Base-by-base conservation (phyloP, 768 basidiomycete species). In the Mycena haematopus region DNA sequence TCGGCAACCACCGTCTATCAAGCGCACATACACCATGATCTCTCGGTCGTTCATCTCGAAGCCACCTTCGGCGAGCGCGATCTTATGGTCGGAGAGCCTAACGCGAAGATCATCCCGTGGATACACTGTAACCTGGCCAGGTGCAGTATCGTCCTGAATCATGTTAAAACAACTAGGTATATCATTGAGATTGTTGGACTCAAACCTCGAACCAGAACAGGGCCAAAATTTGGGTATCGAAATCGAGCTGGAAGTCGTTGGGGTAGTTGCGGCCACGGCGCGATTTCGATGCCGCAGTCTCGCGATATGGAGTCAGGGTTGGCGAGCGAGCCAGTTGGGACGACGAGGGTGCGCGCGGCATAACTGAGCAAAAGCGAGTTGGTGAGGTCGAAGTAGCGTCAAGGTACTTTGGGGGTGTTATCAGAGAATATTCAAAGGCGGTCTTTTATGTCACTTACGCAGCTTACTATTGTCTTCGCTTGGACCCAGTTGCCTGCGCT, bases 21-120 rank as follows among this genome's bases (percentile, higher is more conserved):
- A n/a, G 25, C 14, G 7, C 10, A 56, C 25, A 19, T 44, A 55
- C 9, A n/a, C 29, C 3, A 6, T 14, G 9, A 47, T 14, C 9
- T 10, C 3, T 7, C 19, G 11, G 45, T 25, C 22, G 11, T 22
- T 13, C 44, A 22, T 21, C 13, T 56, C 45, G 45, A 56, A 36
- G 45, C 55, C 45, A 15, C 19, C 31, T 17, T 31, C 44, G 21
- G 21, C 44, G 8, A 56, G 31, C 24, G 13, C 45, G 19, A 25
- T 15, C 7, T 47, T 24, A 27, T 56, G 29, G n/a, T 56, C 55
- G 2, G 31, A 33, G 7, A 56, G 33, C 10, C 55, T 44, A 25
- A 56, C 55, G n/a, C 55, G 55, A 22, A 56, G 42, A 36, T 56
- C 55, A 7, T 56, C 42, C 15, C 55, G 44, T 1, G 55, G 55